Evolutionary conservation across 1,139 yeast species (phyloP).

Genomic region (Candida albicans): DNA sequence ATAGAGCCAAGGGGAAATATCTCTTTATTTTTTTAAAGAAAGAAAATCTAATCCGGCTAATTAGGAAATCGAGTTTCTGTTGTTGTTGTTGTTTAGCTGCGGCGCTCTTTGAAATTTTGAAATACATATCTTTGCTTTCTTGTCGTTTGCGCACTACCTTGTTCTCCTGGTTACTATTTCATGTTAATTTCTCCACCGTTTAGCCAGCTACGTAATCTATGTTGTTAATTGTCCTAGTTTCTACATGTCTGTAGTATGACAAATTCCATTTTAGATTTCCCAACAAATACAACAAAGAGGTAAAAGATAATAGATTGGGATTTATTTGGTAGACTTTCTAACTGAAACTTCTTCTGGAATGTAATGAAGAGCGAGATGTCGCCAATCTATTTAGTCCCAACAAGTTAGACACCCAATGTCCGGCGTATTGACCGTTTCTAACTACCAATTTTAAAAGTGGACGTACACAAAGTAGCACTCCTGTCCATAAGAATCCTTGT

Average conservation of each 20-base stretch:
- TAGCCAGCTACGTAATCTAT: background rate
- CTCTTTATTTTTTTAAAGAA: too few relatives aligned
- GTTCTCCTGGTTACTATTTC: background rate
- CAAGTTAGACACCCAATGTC: constrained; percentile 24
- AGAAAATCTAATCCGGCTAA: background rate
- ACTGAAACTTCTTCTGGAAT: background rate
- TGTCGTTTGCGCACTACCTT: background rate
- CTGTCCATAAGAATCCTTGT: constrained; percentile 46
- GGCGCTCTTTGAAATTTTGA: background rate
- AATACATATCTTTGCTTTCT: background rate
- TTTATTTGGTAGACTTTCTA: background rate
- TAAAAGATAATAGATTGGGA: background rate
- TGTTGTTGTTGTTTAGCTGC: background rate
- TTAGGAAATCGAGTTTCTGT: background rate
- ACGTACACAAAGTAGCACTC: constrained; percentile 29
- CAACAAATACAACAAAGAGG: too few relatives aligned
- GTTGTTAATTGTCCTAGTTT: too few relatives aligned
- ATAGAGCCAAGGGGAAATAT: too few relatives aligned
- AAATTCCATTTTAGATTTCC: too few relatives aligned
- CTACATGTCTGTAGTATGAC: too few relatives aligned
- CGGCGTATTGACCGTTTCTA: constrained; percentile 33
- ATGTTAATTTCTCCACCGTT: background rate
- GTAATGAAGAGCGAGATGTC: background rate
- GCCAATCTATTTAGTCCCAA: constrained; percentile 24
- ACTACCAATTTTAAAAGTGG: constrained; percentile 32